Evolutionary conservation across 345 rosid genomes (phyloP).

Genomic region (Acer yangbiense): DNA sequence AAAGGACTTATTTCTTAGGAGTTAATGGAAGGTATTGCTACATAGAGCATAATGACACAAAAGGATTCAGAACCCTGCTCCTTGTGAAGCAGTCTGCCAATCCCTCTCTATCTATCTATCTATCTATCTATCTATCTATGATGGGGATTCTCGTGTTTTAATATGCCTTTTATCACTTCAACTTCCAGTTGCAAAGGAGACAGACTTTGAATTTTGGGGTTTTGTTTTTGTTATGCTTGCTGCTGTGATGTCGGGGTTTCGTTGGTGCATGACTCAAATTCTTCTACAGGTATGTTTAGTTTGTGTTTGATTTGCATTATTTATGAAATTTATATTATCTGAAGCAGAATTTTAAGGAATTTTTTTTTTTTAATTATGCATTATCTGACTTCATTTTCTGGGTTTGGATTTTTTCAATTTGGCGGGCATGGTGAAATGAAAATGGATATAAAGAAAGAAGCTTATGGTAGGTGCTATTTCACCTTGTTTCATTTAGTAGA

Average conservation of each 20-base stretch:
- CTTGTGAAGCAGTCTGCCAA: neutral
- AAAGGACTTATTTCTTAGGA: neutral
- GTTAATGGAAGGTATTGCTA: neutral
- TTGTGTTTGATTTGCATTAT: conserved; percentile 18
- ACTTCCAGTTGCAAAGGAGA: conserved; percentile 87
- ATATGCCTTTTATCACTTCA: conserved; percentile 24
- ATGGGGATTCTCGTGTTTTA: neutral
- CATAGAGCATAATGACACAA: neutral
- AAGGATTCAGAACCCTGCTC: neutral
- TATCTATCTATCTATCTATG: neutral
- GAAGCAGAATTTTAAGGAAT: neutral
- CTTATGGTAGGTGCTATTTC: conserved; percentile 66
- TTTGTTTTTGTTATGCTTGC: conserved; percentile 97
- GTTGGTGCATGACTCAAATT: conserved; percentile 99
- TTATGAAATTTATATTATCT: neutral
- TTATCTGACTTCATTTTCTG: conserved; percentile 24
- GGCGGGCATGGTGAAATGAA: conserved; percentile 34
- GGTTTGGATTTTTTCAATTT: conserved; percentile 29
- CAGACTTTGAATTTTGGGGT: conserved; percentile 96
- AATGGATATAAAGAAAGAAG: conserved; percentile 72
- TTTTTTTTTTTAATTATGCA: conserved; percentile 14
- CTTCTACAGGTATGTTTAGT: conserved; percentile 75
- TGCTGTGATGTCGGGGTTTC: conserved; percentile 99
- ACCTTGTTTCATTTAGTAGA: neutral
- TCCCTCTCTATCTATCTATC: neutral